Percentiles rank a stretch among this genome's conserved stretches.
These are phyloP conservation scores for Kwoniella sp. DNA, from an alignment of 768 basidiomycete genomes.

Conservation along the genomic window DNA sequence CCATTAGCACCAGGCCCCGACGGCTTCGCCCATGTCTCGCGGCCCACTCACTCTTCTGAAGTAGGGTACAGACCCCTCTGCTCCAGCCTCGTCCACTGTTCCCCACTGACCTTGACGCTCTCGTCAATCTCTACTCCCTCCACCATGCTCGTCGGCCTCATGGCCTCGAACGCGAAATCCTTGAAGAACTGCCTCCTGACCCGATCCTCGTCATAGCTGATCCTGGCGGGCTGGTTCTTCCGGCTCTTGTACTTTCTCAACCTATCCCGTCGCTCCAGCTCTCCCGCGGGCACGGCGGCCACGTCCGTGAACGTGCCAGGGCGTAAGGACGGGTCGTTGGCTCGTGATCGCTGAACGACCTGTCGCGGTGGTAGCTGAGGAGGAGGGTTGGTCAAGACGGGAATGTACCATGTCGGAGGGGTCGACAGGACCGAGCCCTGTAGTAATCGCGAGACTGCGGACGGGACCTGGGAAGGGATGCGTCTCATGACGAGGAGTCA, in stretches of 20 bases:
- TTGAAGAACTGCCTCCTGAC: conserved; percentile 85
- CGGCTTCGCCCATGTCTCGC: background rate
- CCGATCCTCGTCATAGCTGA: conserved; percentile 78
- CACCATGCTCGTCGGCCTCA: conserved; percentile 70
- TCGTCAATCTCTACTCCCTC: conserved; percentile 55
- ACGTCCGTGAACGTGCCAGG: conserved; percentile 2
- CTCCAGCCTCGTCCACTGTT: conserved; percentile 69
- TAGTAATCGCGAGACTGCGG: conserved; percentile 75
- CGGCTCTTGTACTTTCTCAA: conserved; percentile 47
- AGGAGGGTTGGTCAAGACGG: conserved; percentile 83
- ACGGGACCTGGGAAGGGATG: conserved; percentile 82
- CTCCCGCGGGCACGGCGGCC: background rate
- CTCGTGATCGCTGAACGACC: conserved; percentile 55
- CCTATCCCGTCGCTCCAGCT: conserved; percentile 24
- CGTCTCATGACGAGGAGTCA: conserved; percentile 36
- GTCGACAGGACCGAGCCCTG: conserved; percentile 60
- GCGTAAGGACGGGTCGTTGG: conserved; percentile 1
- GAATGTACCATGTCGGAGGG: conserved; percentile 76
- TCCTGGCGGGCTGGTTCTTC: conserved; percentile 55
- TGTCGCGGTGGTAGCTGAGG: conserved; percentile 71
- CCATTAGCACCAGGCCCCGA: background rate
- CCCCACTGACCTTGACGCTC: conserved; percentile 52
- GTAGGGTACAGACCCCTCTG: conserved; percentile 78
- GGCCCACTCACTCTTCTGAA: conserved; percentile 75
- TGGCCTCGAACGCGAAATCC: conserved; percentile 95